Conservation (phyloP, 2,329 filamentous ascomycete species). For the Macrophomina pseudophaseolina region DNA sequence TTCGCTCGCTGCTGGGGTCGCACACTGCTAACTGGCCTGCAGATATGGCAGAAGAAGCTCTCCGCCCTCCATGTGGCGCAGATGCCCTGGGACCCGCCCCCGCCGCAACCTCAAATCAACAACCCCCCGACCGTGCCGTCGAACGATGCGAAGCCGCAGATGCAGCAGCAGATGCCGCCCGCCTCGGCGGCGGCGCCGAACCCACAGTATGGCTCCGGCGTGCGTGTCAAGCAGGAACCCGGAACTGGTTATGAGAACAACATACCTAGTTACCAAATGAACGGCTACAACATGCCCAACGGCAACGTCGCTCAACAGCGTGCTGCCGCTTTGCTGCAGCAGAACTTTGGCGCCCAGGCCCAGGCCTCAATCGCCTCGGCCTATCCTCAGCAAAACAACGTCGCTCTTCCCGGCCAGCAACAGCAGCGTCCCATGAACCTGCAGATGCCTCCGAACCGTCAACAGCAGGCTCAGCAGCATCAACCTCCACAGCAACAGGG, state of each 20-base stretch:
- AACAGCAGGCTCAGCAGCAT: slow-evolving; percentile 36
- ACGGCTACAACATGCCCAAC: slow-evolving; percentile 40
- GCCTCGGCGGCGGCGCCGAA: slow-evolving; percentile 29
- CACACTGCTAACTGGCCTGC: slow-evolving; percentile 1
- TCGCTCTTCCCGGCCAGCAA: slow-evolving; percentile 34
- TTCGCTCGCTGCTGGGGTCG: slow-evolving; percentile 12
- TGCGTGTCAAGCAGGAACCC: slow-evolving; percentile 60
- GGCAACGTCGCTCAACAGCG: slow-evolving; percentile 60
- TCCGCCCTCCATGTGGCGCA: slow-evolving; percentile 81
- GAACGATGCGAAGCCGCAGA: slow-evolving; percentile 43
- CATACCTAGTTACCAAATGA: slow-evolving; percentile 39
- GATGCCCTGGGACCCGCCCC: slow-evolving; percentile 95
- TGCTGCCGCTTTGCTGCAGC: slow-evolving; percentile 57
- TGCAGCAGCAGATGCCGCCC: slow-evolving; percentile 38
- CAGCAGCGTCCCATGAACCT: slow-evolving; percentile 26
- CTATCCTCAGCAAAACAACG: slow-evolving; percentile 43
- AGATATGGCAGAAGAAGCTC: slow-evolving; percentile 96
- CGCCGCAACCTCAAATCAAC: slow-evolving; percentile 58
- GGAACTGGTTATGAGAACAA: slow-evolving; percentile 40
- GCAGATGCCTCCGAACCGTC: slow-evolving; percentile 27
- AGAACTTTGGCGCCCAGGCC: slow-evolving; percentile 67
- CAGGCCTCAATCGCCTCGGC: slow-evolving; percentile 70
- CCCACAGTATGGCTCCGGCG: slow-evolving; percentile 36
- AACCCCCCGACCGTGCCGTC: slow-evolving; percentile 49
- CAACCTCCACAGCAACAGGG: slow-evolving; percentile 47